A percentile compares a stretch with the other conserved stretches of the same genome.
Evolutionary conservation across 805 yeast species (phyloP).

Genomic region (Deakozyma indianensis): DNA sequence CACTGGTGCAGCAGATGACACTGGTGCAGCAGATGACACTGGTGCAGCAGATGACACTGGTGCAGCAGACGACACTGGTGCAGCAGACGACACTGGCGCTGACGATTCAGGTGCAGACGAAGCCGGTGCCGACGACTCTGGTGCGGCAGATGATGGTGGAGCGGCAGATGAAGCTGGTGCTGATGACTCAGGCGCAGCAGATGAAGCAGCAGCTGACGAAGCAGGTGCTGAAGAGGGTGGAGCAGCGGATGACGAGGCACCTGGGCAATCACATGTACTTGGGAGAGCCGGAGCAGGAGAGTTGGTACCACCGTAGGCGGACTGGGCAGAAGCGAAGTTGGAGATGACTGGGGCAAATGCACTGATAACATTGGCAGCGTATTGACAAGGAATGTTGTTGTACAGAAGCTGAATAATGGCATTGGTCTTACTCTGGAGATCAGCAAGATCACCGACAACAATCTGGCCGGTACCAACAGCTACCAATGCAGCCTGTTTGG

Average conservation of each 20-base stretch:
- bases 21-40: conserved; percentile 4
- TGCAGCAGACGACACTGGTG: conserved; percentile 6
- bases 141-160: conserved; percentile 6
- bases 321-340: conserved; percentile 3
- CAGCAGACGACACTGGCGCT: conserved; percentile 4
- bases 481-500: conserved; percentile 14
- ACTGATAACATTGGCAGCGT: conserved; percentile 5
- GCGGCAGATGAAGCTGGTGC: conserved; percentile 7
- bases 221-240: conserved; percentile 7
- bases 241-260: background rate
- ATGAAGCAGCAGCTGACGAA: conserved; percentile 7
- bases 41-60: conserved; percentile 6
- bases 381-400: conserved; percentile 8
- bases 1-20: conserved; percentile 4
- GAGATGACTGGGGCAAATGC: conserved; percentile 8
- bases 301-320: background rate
- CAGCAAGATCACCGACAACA: conserved; percentile 13
- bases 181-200: conserved; percentile 5
- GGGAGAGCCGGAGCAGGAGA: background rate
- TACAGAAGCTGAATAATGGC: conserved; percentile 8
- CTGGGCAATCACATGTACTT: background rate
- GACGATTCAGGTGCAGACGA: conserved; percentile 6
- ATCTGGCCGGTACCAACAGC: conserved; percentile 12
- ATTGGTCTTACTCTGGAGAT: conserved; percentile 10
- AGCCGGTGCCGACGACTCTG: conserved; percentile 6